Percentiles rank a stretch among this genome's conserved stretches.
phyloP scores from a whole-genome alignment of 2,329 filamentous ascomycete genomes.

The Colletotrichum sansevieriae region DNA sequence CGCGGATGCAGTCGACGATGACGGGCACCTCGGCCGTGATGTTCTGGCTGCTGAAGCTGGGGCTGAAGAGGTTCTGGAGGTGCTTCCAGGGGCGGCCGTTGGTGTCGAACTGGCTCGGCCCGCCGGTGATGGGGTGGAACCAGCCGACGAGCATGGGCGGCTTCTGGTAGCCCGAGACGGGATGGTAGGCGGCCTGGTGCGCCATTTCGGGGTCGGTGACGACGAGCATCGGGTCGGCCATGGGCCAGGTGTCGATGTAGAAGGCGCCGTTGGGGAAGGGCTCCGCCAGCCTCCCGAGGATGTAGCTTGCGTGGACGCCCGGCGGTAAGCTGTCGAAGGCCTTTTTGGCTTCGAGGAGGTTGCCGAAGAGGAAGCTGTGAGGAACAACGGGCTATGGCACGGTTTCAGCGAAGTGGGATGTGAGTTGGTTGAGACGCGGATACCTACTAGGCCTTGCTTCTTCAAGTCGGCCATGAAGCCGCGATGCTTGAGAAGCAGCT shows the following conservation, averaged over 20 bases:
- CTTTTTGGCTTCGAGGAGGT: slow-evolving; percentile 49
- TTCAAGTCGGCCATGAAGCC: slow-evolving; percentile 33
- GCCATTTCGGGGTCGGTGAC: slow-evolving; percentile 49
- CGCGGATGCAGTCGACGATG: slow-evolving; percentile 47
- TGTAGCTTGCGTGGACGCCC: slow-evolving; percentile 32
- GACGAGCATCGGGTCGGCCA: slow-evolving; percentile 47
- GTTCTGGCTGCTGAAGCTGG: slow-evolving; percentile 50
- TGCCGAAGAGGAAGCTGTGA: slow-evolving; percentile 48
- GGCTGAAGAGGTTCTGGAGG: slow-evolving; percentile 47
- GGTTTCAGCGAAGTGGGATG: background rate
- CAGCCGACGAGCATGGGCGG: slow-evolving; percentile 46
- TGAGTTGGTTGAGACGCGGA: background rate
- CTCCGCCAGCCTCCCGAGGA: slow-evolving; percentile 23
- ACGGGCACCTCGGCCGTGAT: slow-evolving; percentile 48
- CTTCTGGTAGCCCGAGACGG: slow-evolving; percentile 46
- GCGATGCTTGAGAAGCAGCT: slow-evolving; percentile 20
- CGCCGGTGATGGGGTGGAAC: slow-evolving; percentile 50
- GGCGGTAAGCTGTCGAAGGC: slow-evolving; percentile 40
- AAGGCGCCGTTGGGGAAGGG: slow-evolving; percentile 46
- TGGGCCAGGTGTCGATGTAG: slow-evolving; percentile 49
- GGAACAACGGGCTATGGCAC: slow-evolving; percentile 46
- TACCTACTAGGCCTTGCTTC: slow-evolving; percentile 28
- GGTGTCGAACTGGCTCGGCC: slow-evolving; percentile 49
- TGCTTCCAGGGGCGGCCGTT: slow-evolving; percentile 49
- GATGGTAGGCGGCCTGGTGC: slow-evolving; percentile 48